Base-by-base conservation (phyloP, 352 stramenopile genomes). In the Pythium phragmiticola region DNA sequence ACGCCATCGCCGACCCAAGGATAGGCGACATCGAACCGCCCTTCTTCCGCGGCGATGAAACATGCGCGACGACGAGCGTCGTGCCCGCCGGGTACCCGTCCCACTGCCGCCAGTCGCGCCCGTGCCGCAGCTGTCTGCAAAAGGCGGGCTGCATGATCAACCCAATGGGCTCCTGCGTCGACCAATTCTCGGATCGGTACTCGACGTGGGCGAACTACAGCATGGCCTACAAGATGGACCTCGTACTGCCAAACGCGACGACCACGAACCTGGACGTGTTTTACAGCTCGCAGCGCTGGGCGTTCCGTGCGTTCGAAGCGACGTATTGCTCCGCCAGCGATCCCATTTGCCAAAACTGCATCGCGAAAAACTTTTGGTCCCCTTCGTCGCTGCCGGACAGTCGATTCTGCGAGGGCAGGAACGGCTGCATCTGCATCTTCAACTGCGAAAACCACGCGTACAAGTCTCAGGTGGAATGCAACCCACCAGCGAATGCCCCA, bases 131-230 rank as follows among this genome's bases (percentile, higher is more conserved):
- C 21, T 69, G 62, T 19, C 49, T 69, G 7, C 45, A 69, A 33
- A 69, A 69, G 55, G 23, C 48, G 3, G 55, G 56, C 6, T 69
- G 62, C 23, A 63, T 69, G 62, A 52, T 69, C 37, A 21, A 55
- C 54, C 14, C 46, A 28, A 46, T 50, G 21, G 62, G 62, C 28
- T 41, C 26, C 8, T 69, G 62, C 23, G 62, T 63, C 23, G 39
- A 57, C 37, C 45, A 63, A 11, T 26, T 49, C 34, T 9, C 41
- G 17, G 36, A 4, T 6, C 45, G 39, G 13, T 58, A 53, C 19
- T 49, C 43, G 46, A 34, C 43, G 16, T 53, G 23, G 36, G 45
- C 23, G 23, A 42, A 68, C 30, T 68, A 57, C 37, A 57, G 54
- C 33, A 39, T 53, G 16, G 61, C 61, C 2, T 63, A 46, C 37